A percentile compares a stretch with the other conserved stretches of the same genome.
These are phyloP conservation scores for Pulicaria dysenterica DNA, from an alignment of 129 eudicot species.

Conservation along the genomic window DNA sequence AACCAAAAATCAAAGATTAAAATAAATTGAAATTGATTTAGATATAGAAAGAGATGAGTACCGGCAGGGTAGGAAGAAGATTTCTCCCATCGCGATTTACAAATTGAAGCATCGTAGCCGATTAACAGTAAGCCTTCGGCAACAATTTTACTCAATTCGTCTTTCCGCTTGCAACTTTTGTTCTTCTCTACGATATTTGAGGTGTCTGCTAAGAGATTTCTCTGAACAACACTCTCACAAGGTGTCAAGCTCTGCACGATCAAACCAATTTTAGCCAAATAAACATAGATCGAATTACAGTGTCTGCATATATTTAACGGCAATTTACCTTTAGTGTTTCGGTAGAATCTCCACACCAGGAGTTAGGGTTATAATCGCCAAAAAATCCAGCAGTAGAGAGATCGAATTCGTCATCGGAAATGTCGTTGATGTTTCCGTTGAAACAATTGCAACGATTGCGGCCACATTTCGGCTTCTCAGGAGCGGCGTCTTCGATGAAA, in stretches of 20 bases:
- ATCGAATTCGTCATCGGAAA: slow-evolving; percentile 79
- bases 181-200: slow-evolving; percentile 61
- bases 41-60: slow-evolving; percentile 27
- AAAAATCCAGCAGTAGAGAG: slow-evolving; percentile 39
- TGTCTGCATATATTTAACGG: background rate
- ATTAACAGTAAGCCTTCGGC: slow-evolving; percentile 42
- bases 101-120: slow-evolving; percentile 73
- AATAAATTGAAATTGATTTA: background rate
- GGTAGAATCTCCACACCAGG: slow-evolving; percentile 41
- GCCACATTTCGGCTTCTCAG: slow-evolving; percentile 75
- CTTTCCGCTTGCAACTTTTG: slow-evolving; percentile 56
- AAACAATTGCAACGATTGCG: slow-evolving; percentile 85
- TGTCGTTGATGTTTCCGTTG: slow-evolving; percentile 66
- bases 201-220: slow-evolving; percentile 72
- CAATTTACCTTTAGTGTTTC: slow-evolving; percentile 71
- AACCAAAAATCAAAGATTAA: background rate
- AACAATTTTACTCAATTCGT: slow-evolving; percentile 55
- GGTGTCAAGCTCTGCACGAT: slow-evolving; percentile 63
- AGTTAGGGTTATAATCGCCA: slow-evolving; percentile 38
- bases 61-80: slow-evolving; percentile 74
- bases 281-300: background rate
- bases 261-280: background rate
- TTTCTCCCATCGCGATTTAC: slow-evolving; percentile 90
- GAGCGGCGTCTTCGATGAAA: slow-evolving; percentile 64
- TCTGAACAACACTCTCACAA: slow-evolving; percentile 58